Evolutionary conservation across 2,329 filamentous ascomycete genomes (phyloP), one percentile per base, ranked within the genome.

Genomic region (Dryadomyces sulphureus): DNA sequence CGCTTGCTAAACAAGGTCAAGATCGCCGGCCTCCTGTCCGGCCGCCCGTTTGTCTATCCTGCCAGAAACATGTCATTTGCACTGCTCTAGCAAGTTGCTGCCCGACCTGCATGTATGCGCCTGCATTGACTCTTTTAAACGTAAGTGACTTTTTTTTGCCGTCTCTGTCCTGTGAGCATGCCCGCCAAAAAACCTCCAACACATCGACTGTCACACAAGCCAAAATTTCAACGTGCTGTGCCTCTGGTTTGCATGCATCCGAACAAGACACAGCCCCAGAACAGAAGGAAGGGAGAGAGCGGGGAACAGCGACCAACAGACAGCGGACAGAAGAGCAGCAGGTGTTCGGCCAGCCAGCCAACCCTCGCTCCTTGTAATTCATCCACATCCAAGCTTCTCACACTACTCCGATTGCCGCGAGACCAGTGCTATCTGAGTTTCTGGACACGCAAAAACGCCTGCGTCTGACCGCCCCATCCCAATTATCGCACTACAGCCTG

Each of bases 11-110:
- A 49, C 43, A 14, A 34, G 41, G 48, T 30, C 36, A 52, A 49
- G 50, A 52, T 52, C 50, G 45, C 41, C 50, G 40, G 25, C 32
- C n/a, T n/a, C 43, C 45, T n/a, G 17, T 34, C n/a, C 25, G n/a
- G n/a, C n/a, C n/a, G 34, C 8, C 34, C 34, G 21, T 21, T 21
- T 38, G 17, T 38, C n/a, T 38, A 9, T 8, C 7, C 36, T 38
- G 14, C 3, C n/a, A 36, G 11, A 19, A 30, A 7, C 34, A 36
- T 38, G 17, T n/a, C 36, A 5, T 38, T 38, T 38, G 17, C 34
- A 36, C 16, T 16, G 34, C 34, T 12, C 19, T 41, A 11, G n/a
- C 27, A 32, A 9, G 9, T 32, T 14, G 11, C 27, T 32, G 27
- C 11, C 27, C 27, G 27, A 32, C n/a, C n/a, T n/a, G n/a, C n/a